These are phyloP conservation scores for Balamuthia mandrillaris DNA, from an alignment of 208 protist genomes.

Conservation along the genomic window DNA sequence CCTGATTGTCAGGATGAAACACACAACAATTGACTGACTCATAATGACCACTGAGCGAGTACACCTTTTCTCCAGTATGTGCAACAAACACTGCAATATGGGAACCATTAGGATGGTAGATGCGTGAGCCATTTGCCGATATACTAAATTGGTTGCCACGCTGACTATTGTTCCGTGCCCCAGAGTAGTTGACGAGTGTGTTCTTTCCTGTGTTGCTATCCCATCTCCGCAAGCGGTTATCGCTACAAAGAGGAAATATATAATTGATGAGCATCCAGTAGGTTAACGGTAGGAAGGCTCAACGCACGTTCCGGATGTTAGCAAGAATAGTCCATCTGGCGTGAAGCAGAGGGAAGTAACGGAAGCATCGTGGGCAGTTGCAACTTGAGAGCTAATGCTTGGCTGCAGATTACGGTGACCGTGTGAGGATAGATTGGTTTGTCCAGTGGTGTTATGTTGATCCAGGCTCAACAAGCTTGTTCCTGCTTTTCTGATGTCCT, in stretches of 20 bases:
- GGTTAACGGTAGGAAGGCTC: too few relatives aligned
- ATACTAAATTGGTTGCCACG: conserved; percentile 33
- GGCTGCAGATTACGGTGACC: too few relatives aligned
- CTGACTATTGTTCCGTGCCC: not conserved
- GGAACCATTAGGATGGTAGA: conserved; percentile 45
- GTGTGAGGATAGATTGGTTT: too few relatives aligned
- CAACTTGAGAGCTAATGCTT: too few relatives aligned
- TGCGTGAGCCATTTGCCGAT: not conserved
- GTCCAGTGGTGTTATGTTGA: too few relatives aligned
- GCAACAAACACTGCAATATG: conserved; percentile 9
- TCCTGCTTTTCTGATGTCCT: too few relatives aligned
- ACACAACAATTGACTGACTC: conserved; percentile 47
- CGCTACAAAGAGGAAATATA: too few relatives aligned
- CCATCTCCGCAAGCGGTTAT: too few relatives aligned
- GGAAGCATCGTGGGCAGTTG: conserved; percentile 34
- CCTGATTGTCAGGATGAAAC: conserved; percentile 23
- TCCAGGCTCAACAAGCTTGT: too few relatives aligned
- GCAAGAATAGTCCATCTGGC: not conserved
- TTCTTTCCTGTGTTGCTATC: too few relatives aligned
- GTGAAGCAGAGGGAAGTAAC: conserved; percentile 27
- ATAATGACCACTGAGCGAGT: conserved; percentile 41
- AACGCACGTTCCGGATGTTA: conserved; percentile 38
- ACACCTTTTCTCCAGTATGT: not conserved
- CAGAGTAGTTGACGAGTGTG: conserved; percentile 4
- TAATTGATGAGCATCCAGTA: too few relatives aligned